These are phyloP conservation scores for Stachybotrys elegans DNA, from an alignment of 2,329 filamentous ascomycete genomes.

Conservation along the genomic window DNA sequence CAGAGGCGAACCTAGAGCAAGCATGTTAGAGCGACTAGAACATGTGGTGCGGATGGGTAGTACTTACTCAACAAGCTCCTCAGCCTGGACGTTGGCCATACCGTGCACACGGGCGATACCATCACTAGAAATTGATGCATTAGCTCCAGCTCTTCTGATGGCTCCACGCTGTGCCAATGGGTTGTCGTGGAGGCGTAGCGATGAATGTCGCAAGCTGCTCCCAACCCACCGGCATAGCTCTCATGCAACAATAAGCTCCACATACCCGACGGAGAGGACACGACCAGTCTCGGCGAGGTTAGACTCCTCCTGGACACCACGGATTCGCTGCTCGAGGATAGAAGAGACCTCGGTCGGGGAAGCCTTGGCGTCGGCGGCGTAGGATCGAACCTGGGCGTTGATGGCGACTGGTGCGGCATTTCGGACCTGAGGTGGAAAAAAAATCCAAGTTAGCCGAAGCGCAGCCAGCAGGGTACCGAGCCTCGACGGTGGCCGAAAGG, in stretches of 20 bases:
- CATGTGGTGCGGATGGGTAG: conserved; percentile 4
- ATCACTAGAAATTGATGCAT: conserved; percentile 61
- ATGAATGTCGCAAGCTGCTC: too few relatives aligned
- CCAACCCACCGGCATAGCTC: too few relatives aligned
- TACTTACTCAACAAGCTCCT: conserved; percentile 98
- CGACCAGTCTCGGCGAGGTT: conserved; percentile 96
- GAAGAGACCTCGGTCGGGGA: conserved; percentile 97
- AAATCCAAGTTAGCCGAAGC: conserved; percentile 51
- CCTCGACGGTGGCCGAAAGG: too few relatives aligned
- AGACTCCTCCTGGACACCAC: conserved; percentile 96
- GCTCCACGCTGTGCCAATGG: too few relatives aligned
- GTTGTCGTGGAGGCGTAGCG: too few relatives aligned
- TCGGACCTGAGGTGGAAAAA: conserved; percentile 64
- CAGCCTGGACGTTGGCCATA: conserved; percentile 99
- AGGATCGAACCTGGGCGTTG: conserved; percentile 65
- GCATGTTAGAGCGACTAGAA: conserved; percentile 11
- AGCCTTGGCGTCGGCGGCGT: conserved; percentile 91
- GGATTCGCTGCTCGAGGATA: conserved; percentile 98
- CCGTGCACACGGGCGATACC: conserved; percentile 99
- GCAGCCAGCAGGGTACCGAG: too few relatives aligned
- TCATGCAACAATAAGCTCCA: too few relatives aligned
- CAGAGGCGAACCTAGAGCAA: conserved; percentile 83
- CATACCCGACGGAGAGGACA: conserved; percentile 98
- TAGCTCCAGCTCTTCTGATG: too few relatives aligned
- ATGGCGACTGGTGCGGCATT: conserved; percentile 74